A percentile compares a stretch with the other conserved stretches of the same genome.
Evolutionary conservation across 2,329 filamentous ascomycete genomes (phyloP).

Genomic region (Achaetomium macrosporum): DNA sequence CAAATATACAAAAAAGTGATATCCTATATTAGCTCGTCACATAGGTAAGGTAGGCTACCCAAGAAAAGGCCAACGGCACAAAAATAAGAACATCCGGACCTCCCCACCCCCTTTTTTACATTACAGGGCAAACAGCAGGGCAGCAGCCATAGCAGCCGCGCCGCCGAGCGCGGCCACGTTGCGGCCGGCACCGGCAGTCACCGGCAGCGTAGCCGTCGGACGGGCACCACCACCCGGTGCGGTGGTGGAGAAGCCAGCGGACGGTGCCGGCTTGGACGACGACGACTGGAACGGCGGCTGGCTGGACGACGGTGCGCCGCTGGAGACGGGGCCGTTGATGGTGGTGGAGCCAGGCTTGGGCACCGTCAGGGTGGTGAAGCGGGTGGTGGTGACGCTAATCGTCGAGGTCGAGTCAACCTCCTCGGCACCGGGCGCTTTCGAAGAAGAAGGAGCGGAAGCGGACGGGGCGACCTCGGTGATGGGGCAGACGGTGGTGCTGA

Average conservation of each 20-base stretch:
- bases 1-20: conserved; percentile 3
- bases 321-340: too few relatives aligned
- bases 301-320: background rate
- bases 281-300: background rate
- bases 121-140: conserved; percentile 20
- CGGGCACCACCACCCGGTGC: background rate
- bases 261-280: background rate
- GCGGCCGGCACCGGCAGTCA: conserved; percentile 23
- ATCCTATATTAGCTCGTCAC: background rate
- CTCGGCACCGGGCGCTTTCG: background rate
- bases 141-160: conserved; percentile 17
- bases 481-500: conserved; percentile 34
- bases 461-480: conserved; percentile 11
- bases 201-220: conserved; percentile 10
- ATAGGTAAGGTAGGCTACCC: background rate
- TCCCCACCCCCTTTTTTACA: background rate
- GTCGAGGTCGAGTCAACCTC: conserved; percentile 11
- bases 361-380: conserved; percentile 22
- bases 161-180: conserved; percentile 19
- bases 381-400: conserved; percentile 12
- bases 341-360: conserved; percentile 13
- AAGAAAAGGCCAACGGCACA: background rate
- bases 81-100: conserved; percentile 6
- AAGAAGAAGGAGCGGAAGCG: background rate
- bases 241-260: conserved; percentile 7